phyloP scores from a whole-genome alignment of 2,329 filamentous ascomycete genomes.

The Setomelanomma holmii region DNA sequence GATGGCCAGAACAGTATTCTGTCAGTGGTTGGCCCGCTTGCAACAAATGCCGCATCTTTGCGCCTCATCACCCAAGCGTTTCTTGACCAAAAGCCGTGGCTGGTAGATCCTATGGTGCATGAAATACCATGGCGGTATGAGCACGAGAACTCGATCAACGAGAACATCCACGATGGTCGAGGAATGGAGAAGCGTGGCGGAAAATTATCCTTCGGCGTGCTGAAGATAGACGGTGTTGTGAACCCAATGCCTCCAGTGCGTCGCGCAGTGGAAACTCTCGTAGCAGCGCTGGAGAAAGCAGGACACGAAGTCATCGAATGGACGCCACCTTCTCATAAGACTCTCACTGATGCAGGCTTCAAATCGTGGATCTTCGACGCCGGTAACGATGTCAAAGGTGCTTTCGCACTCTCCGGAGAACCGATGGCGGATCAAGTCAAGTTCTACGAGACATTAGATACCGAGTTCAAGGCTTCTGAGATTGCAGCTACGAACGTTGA shows the following conservation, averaged over 20 bases:
- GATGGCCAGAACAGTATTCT: constrained; percentile 69
- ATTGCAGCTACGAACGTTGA: constrained; percentile 44
- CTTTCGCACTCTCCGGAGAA: constrained; percentile 45
- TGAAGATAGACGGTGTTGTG: constrained; percentile 44
- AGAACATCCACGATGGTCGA: constrained; percentile 23
- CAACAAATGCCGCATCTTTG: constrained; percentile 62
- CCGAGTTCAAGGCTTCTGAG: constrained; percentile 33
- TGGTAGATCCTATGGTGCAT: constrained; percentile 68
- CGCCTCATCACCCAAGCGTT: constrained; percentile 64
- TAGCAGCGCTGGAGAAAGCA: constrained; percentile 25
- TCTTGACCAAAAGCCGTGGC: constrained; percentile 68
- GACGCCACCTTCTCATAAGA: constrained; percentile 33
- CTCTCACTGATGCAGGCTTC: constrained; percentile 25
- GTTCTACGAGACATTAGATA: constrained; percentile 18
- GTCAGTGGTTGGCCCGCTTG: constrained; percentile 69
- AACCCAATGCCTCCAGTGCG: constrained; percentile 45
- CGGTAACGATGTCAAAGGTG: constrained; percentile 36
- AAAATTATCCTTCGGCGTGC: constrained; percentile 41
- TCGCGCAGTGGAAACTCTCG: constrained; percentile 40
- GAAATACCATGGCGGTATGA: constrained; percentile 70
- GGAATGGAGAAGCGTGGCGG: constrained; percentile 5
- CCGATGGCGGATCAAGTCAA: constrained; percentile 36
- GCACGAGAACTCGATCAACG: constrained; percentile 41
- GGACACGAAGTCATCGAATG: constrained; percentile 42
- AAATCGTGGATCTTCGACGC: constrained; percentile 43